Base-by-base conservation (phyloP, 2,329 filamentous ascomycete genomes). In the Alternaria brassicae region DNA sequence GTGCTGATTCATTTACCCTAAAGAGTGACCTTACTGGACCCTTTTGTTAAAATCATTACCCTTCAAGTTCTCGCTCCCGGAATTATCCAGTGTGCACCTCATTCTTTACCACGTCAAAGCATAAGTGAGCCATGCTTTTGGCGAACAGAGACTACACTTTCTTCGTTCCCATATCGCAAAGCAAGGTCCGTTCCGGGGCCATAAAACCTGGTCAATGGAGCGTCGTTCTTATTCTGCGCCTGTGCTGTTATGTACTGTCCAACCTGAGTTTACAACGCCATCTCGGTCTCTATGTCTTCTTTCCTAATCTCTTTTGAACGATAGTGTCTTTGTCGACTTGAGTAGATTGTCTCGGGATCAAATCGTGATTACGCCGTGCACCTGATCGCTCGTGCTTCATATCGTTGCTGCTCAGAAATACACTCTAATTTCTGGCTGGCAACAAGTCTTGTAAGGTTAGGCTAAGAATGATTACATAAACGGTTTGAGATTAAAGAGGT, bases 341-440 rank as follows among this genome's bases (percentile, higher is more conserved):
- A 39, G 8, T 5, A 39, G n/a, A 39, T 10, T 19, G 2, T 37
- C 17, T 39, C 21, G 79, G 75, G 8, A 77, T 77, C n/a, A 78
- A 53, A 55, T 79, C 74, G 45, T 72, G 67, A 57, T 78, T 78
- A 34, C 72, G 73, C 76, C 73, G 78, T 27, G 78, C 73, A 47
- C 81, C 78, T 0, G 81, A 82, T 59, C 83, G 78, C 61, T 83
- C 81, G 60, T 81, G 77, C 45, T 73, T 76, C 12, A 70, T 64
- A 39, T 77, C 74, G 54, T 82, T 75, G 47, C 78, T 78, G 51
- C 77, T 76, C 28, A 82, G 67, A 32, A 70, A 71, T 21, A 75
- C 61, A 10, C 68, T 74, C 34, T 79, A 71, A 40, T 72, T 74
- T n/a, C 78, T 39, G 5, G 59, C 67, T 10, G 60, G 66, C 15